Evolutionary conservation across 768 basidiomycete species (phyloP), one percentile per base, ranked within the genome.

Genomic region (Pleurotus giganteus): DNA sequence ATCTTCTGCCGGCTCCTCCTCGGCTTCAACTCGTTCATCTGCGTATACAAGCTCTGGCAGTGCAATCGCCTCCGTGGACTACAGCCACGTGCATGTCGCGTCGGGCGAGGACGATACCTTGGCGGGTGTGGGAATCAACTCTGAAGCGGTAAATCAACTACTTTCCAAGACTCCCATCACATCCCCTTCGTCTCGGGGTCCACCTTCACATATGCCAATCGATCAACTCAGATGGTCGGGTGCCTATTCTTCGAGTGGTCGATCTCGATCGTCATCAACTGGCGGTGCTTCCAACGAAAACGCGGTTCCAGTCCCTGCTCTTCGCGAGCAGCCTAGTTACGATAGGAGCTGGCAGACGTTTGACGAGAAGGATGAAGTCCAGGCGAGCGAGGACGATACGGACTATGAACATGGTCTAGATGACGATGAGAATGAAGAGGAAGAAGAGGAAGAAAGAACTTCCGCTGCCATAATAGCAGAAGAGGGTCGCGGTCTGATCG

Each of bases 401-500:
- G 81, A 81, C 62, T 77, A 80, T 55, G 76, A 76, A 44, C 71
- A 66, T 51, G 62, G 58, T 12, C 55, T 74, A 44, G 75, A 75
- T 57, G 68, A 68, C 42, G 80, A 78, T 24, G 74, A 77, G 36
- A 77, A 78, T 12, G 80, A 81, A 4, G 75, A 74, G 4, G 67
- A 74, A 6, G 76, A 79, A n/a, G 78, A 81, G 34, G 86, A 88
- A 49, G 87, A 90, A 61, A 79, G 86, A 49, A 91, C 91, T 0
- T 83, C 87, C 49, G 89, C 89, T 12, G 77, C 83, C 44, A 83
- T 92, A 55, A 75, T 93, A 47, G 91, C 88, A 27, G 90, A 93
- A 61, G 88, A 92, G 72, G 90, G 91, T 17, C 82, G 86, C 42
- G 89, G 88, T n/a, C 71, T 91, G 62, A 91, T 94, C 57, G 86